Conservation (phyloP, 345 rosid species). For the Moricandia moricandioides region DNA sequence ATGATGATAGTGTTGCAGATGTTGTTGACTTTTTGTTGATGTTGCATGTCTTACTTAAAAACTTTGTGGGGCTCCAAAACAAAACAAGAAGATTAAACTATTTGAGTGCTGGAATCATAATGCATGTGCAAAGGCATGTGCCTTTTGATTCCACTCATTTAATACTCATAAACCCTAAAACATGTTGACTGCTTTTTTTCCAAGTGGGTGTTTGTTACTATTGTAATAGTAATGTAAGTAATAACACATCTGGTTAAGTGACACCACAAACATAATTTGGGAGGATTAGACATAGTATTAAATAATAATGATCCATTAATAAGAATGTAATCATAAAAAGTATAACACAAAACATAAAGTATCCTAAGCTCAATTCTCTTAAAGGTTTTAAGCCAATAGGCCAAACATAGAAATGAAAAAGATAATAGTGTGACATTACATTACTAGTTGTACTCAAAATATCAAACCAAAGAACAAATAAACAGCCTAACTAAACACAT, state of each 20-base stretch:
- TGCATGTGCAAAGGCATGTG: slow-evolving; percentile 41
- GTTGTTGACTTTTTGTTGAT: slow-evolving; percentile 19
- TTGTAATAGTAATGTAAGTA: neutral
- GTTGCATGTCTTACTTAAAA: slow-evolving; percentile 30
- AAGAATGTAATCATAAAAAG: neutral
- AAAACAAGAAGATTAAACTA: neutral
- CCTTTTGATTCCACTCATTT: slow-evolving; percentile 22
- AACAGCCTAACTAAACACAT: slow-evolving; percentile 34
- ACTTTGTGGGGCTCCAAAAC: slow-evolving; percentile 22
- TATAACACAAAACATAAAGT: slow-evolving; percentile 19
- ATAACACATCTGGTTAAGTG: too few species aligned
- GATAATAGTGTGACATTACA: slow-evolving; percentile 23
- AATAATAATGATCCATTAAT: too few species aligned
- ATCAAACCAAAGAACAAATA: slow-evolving; percentile 20
- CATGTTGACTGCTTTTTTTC: too few species aligned
- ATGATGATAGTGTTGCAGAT: slow-evolving; percentile 5
- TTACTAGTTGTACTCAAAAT: slow-evolving; percentile 5
- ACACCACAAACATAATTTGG: too few species aligned
- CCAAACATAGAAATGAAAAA: slow-evolving; percentile 5
- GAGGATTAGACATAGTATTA: too few species aligned
- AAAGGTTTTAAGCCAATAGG: slow-evolving; percentile 16
- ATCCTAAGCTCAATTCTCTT: slow-evolving; percentile 18
- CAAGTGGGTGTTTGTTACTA: too few species aligned
- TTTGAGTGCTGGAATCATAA: slow-evolving; percentile 11
- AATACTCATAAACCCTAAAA: neutral